Base-by-base conservation (phyloP, 2,329 filamentous ascomycete genomes). In the Hortaea sp. region DNA sequence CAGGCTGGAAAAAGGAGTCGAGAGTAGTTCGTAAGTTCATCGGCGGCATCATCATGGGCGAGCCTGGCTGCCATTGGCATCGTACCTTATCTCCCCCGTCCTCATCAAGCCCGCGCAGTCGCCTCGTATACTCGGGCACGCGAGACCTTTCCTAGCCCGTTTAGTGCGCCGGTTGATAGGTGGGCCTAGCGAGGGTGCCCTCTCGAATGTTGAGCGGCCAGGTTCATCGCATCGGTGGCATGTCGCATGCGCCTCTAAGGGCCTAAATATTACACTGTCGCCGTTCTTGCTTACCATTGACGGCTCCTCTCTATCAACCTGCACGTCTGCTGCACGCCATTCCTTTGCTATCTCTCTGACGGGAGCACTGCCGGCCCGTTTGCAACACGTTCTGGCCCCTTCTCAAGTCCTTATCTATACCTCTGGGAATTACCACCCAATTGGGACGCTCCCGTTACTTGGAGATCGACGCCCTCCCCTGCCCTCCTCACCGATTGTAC, bases 401-500 rank as follows among this genome's bases (percentile, higher is more conserved):
- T 34, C 46, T 42, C 35, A 40, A 41, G 44, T 44, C 42, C 40
- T 42, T 46, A 49, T 49, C 47, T 49, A 41, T 28, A 12, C 39
- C 40, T 32, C 42, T 7, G 9, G 7, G 30, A 31, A 6, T 9
- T 5, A 39, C 29, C 10, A 29, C 27, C 46, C 41, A 45, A 48
- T 45, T 42, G 46, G 46, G 30, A 42, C 6, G n/a, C 42, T 42
- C 32, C 41, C 34, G 34, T 32, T 39, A 29, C n/a, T 37, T 41
- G 27, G 37, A 32, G 39, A 51, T 48, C 49, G 48, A 38, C 40
- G 43, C 38, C 29, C 35, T 28, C 34, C 45, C 50, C 49, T 49
- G 46, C 44, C 43, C 54, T 50, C 57, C 54, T 58, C 57, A 55
- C 56, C 50, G 47, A 52, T 47, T 42, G 44, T 44, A 38, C 43